Evolutionary conservation across 2,329 filamentous ascomycete species (phyloP).

Genomic region (Scorias spongiosa): DNA sequence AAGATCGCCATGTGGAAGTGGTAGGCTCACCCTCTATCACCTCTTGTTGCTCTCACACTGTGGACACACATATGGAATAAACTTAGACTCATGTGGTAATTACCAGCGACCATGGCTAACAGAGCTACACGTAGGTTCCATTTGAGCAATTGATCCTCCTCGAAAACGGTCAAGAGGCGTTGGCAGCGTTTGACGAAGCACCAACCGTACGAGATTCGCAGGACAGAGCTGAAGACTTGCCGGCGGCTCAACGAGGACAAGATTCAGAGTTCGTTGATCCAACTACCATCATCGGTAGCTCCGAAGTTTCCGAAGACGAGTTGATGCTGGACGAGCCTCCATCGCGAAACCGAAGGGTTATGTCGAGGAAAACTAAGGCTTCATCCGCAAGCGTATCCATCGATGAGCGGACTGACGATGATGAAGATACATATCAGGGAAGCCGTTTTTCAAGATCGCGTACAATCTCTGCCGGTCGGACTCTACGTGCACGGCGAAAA

Average conservation of each 20-base stretch:
- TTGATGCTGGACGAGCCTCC: neutral
- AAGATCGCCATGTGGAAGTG: slow-evolving; percentile 23
- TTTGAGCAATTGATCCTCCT: slow-evolving; percentile 30
- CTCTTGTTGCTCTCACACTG: neutral
- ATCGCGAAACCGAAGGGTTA: neutral
- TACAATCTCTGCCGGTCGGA: neutral
- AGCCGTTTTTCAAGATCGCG: neutral
- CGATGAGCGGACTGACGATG: slow-evolving; percentile 16
- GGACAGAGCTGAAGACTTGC: too few relatives aligned
- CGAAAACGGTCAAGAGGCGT: slow-evolving; percentile 31
- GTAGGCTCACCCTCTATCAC: slow-evolving; percentile 20
- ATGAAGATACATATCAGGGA: slow-evolving; percentile 2
- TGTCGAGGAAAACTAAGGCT: neutral
- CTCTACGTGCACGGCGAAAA: neutral
- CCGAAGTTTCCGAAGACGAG: neutral
- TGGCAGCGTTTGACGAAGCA: slow-evolving; percentile 11
- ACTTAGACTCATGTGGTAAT: too few relatives aligned
- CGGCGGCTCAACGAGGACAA: neutral
- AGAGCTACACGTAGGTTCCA: slow-evolving; percentile 23
- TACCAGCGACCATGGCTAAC: neutral
- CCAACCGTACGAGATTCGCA: neutral
- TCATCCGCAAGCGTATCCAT: slow-evolving; percentile 1
- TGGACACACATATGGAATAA: too few relatives aligned
- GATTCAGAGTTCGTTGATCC: neutral
- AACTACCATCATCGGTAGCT: neutral